Percentiles rank a stretch among this genome's conserved stretches.
Conservation (phyloP, 1,284 basidiomycete species). For the Apiotrichum siamense region DNA sequence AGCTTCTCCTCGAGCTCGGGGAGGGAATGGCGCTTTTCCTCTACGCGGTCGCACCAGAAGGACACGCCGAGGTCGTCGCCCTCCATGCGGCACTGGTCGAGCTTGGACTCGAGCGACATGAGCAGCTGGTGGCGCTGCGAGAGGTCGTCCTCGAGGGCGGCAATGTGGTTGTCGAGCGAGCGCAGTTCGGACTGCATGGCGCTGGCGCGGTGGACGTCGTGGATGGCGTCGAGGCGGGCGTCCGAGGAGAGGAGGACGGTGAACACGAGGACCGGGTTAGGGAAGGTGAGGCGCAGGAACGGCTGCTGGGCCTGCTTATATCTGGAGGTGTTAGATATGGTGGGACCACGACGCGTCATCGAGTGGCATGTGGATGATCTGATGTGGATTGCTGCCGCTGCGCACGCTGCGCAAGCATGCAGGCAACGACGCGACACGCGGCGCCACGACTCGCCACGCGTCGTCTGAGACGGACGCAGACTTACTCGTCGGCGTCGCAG, state of each 20-base stretch:
- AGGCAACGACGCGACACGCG: no score
- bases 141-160: constrained; percentile 28
- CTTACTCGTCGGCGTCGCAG: constrained; percentile 45
- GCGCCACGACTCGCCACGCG: no score
- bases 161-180: constrained; percentile 25
- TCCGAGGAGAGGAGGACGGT: constrained; percentile 44
- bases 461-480: no score
- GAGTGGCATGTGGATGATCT: no score
- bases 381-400: no score
- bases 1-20: constrained; percentile 24
- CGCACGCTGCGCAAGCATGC: no score
- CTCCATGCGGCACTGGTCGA: constrained; percentile 19
- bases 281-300: constrained; percentile 28
- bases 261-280: constrained; percentile 40
- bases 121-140: constrained; percentile 29
- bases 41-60: constrained; percentile 37
- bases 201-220: constrained; percentile 38
- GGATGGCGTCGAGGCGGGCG: constrained; percentile 36
- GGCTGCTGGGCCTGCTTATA: constrained; percentile 40
- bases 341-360: constrained; percentile 13
- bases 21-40: constrained; percentile 33
- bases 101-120: constrained; percentile 33
- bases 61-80: constrained; percentile 28
- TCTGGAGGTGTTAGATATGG: constrained; percentile 17
- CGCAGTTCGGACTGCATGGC: constrained; percentile 23